phyloP scores from a whole-genome alignment of 2,329 filamentous ascomycete species.

The Xylariaceae sp. region DNA sequence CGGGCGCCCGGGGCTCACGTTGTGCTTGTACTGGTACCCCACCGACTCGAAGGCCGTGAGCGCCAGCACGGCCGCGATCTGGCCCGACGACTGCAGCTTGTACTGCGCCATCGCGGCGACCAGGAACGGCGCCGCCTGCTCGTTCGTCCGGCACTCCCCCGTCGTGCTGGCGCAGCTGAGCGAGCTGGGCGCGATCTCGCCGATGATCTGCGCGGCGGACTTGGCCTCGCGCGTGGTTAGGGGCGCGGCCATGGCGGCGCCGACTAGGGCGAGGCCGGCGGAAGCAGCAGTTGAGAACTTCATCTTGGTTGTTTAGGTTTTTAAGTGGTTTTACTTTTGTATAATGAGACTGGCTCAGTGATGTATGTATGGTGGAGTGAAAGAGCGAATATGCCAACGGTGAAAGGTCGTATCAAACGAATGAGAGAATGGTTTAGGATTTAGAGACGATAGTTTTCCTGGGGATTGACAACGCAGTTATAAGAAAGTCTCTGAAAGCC shows the following conservation, averaged over 20 bases:
- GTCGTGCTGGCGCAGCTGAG: slow-evolving; percentile 55
- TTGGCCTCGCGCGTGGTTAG: slow-evolving; percentile 14
- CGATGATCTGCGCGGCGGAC: slow-evolving; percentile 49
- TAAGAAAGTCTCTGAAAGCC: neutral
- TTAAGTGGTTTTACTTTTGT: slow-evolving; percentile 9
- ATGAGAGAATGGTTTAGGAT: slow-evolving; percentile 2
- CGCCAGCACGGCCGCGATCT: slow-evolving; percentile 73
- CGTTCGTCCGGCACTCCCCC: slow-evolving; percentile 70
- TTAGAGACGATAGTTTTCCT: neutral
- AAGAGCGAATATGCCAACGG: neutral
- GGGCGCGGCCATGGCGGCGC: slow-evolving; percentile 31
- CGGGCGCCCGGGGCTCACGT: slow-evolving; percentile 61
- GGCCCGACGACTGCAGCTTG: slow-evolving; percentile 56
- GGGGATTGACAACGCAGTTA: neutral
- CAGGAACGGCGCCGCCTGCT: slow-evolving; percentile 64
- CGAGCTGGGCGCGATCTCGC: slow-evolving; percentile 59
- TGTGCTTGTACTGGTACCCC: slow-evolving; percentile 74
- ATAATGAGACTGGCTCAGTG: slow-evolving; percentile 29
- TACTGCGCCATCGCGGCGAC: slow-evolving; percentile 62
- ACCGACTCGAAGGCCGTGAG: slow-evolving; percentile 75
- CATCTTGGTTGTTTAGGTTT: slow-evolving; percentile 34
- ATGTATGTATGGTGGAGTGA: neutral
- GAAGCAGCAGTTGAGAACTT: slow-evolving; percentile 33
- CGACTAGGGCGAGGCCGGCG: slow-evolving; percentile 34
- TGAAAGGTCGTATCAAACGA: slow-evolving; percentile 26